Base-by-base conservation (phyloP, 2,329 filamentous ascomycete species). In the Arthrobotrys sinensis region DNA sequence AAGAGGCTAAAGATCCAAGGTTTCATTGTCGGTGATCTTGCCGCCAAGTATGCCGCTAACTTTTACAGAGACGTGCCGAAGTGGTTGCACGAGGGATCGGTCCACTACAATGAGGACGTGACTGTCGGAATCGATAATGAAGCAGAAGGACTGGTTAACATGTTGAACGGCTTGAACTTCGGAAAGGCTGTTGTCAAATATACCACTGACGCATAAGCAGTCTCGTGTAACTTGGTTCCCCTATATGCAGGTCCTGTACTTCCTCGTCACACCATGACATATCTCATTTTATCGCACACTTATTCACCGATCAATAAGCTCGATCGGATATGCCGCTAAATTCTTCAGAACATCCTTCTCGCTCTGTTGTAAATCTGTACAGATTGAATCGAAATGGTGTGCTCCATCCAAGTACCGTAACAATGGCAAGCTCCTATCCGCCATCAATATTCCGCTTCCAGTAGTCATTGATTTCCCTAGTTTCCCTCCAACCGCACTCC, bases 371-470 rank as follows among this genome's bases (percentile, higher is more conserved):
- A 90, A 87, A 85, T 94, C 92, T 0, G 91, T 92, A 82, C 92
- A 93, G 80, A 95, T 93, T 86, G 94, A 90, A 85, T 96, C 93
- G 84, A 95, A 92, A 81, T 89, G 90, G 83, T 93, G 91, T 80
- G 88, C 88, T 0, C 93, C 93, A 84, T 95, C 91, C 10, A 91
- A 87, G 82, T 92, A 95, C 82, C 86, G 88, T 80, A 90, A 87
- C 82, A 95, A 82, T 28, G 87, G 87, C 76, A 84, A 24, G 24
- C 71, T 83, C 71, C 86, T 86, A 53, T 86, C 86, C 48, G 83
- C 82, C 43, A 69, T 57, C 8, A 76, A 38, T 21, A 66, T 85
- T 80, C 60, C 81, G 82, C 45, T 84, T 82, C 60, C 83, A 81
- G 53, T 73, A 28, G 40, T 63, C 45, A 53, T 50, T 32, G 69